Percentiles rank a stretch among this genome's conserved stretches.
Conservation (phyloP, 192 early-diverging fungal species). For the Coemansia aciculifera region DNA sequence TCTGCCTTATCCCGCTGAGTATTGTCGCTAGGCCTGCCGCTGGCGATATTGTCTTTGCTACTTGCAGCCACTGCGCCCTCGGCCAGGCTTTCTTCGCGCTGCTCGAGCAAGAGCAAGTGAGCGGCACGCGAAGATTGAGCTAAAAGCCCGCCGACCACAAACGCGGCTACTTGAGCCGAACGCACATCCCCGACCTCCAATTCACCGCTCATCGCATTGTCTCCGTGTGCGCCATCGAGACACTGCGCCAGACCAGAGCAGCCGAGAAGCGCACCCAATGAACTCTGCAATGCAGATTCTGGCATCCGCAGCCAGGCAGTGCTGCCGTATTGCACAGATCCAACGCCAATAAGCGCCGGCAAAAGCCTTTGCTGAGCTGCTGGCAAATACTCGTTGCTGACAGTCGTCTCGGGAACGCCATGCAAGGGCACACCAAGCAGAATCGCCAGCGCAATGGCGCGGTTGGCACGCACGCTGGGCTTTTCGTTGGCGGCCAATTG, state of each 20-base stretch:
- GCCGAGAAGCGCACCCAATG: slow-evolving; percentile 20
- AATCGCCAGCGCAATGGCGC: slow-evolving; percentile 26
- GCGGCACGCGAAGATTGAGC: slow-evolving; percentile 22
- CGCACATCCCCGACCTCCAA: slow-evolving; percentile 28
- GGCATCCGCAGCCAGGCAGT: slow-evolving; percentile 35
- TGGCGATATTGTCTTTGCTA: background rate
- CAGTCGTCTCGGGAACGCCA: slow-evolving; percentile 39
- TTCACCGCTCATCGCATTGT: background rate
- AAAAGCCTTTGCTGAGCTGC: slow-evolving; percentile 20
- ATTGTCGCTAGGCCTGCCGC: background rate
- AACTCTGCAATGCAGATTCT: slow-evolving; percentile 16
- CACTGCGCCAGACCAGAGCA: slow-evolving; percentile 26
- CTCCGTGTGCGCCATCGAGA: background rate
- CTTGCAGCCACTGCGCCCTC: background rate
- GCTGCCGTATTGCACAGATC: slow-evolving; percentile 35
- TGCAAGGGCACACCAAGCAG: slow-evolving; percentile 43
- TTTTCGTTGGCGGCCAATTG: slow-evolving; percentile 23
- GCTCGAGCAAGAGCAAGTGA: slow-evolving; percentile 9
- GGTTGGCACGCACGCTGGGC: slow-evolving; percentile 21
- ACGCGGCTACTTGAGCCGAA: slow-evolving; percentile 24
- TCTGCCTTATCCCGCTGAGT: background rate
- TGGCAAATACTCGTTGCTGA: slow-evolving; percentile 35
- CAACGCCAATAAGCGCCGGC: slow-evolving; percentile 28
- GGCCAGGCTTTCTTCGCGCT: background rate
- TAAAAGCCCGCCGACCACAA: slow-evolving; percentile 26